Evolutionary conservation across 805 yeast genomes (phyloP).

Genomic region (Pichia paraexigua): DNA sequence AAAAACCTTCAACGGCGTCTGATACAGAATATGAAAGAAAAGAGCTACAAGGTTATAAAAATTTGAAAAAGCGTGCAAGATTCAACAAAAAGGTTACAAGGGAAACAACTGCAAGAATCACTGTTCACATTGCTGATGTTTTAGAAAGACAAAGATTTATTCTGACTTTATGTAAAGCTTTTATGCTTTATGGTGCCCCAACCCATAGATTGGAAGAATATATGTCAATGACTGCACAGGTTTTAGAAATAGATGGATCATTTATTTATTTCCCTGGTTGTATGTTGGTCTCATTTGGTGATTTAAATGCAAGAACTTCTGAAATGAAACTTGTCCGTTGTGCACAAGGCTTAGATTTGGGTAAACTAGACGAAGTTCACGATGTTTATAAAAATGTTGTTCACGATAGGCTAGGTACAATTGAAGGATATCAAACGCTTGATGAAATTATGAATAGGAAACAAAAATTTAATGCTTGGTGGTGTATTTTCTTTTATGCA

Average conservation of each 20-base stretch:
- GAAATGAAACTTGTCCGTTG: constrained; percentile 87
- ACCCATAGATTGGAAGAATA: constrained; percentile 92
- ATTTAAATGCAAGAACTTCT: constrained; percentile 87
- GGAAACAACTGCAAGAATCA: constrained; percentile 60
- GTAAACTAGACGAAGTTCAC: constrained; percentile 77
- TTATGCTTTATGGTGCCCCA: constrained; percentile 95
- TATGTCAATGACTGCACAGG: constrained; percentile 85
- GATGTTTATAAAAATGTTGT: constrained; percentile 79
- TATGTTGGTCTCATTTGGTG: constrained; percentile 92
- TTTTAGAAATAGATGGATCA: constrained; percentile 88
- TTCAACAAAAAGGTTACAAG: constrained; percentile 27
- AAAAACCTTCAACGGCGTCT: constrained; percentile 1
- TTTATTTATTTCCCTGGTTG: constrained; percentile 91
- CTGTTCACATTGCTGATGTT: constrained; percentile 87
- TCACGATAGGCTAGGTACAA: constrained; percentile 83
- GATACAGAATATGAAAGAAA: constrained; percentile 6
- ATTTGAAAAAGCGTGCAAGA: constrained; percentile 19
- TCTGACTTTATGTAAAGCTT: constrained; percentile 74
- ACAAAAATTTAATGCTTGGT: constrained; percentile 64
- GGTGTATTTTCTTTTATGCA: constrained; percentile 73
- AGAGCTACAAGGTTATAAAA: constrained; percentile 3
- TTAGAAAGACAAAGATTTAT: constrained; percentile 83
- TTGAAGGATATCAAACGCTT: constrained; percentile 68
- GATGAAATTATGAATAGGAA: constrained; percentile 58
- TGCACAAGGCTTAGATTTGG: constrained; percentile 79